Evolutionary conservation across 164 flowering plant genomes (phyloP), one percentile per base, ranked within the genome.

Genomic region (Tinospora cordifolia): DNA sequence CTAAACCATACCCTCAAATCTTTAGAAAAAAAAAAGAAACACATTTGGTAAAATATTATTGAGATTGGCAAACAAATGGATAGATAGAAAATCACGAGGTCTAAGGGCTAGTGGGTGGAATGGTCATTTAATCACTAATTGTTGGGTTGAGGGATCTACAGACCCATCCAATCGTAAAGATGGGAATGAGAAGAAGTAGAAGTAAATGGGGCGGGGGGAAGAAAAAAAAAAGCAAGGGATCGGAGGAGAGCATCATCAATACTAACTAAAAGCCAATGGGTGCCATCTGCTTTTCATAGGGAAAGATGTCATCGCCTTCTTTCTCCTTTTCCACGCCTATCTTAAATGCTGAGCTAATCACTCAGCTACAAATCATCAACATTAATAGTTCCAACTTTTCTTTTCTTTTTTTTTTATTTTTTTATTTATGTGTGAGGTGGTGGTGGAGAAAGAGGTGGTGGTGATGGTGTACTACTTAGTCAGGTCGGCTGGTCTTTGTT

Each of bases 341-440:
- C 62, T 60, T 70, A 34, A 70, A 70, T 62, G 72, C 72, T 44
- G 72, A 70, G 41, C 54, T 69, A 69, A 69, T 69, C 65, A 71
- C 49, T 39, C 66, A 36, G 27, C 19, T 34, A 36, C 68, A 30
- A 30, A 66, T 58, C 44, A 12, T 9, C 49, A 59, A 38, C 65
- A 0, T 17, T 41, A 46, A 64, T 39, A 64, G n/a, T 30, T 39
- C 6, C 13, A 62, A 30, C 38, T 30, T 62, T 30, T n/a, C n/a
- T n/a, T n/a, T n/a, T n/a, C n/a, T n/a, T n/a, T n/a, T n/a, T n/a
- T n/a, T n/a, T n/a, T n/a, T n/a, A n/a, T n/a, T n/a, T n/a, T n/a
- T n/a, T n/a, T n/a, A n/a, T n/a, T 12, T 49, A 49, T 58, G 62
- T 25, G 44, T 34, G 44, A 36, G 41, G 25, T 63, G 66, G 62